Conservation (phyloP, 331 rosid species). For the Quercus lobata region DNA sequence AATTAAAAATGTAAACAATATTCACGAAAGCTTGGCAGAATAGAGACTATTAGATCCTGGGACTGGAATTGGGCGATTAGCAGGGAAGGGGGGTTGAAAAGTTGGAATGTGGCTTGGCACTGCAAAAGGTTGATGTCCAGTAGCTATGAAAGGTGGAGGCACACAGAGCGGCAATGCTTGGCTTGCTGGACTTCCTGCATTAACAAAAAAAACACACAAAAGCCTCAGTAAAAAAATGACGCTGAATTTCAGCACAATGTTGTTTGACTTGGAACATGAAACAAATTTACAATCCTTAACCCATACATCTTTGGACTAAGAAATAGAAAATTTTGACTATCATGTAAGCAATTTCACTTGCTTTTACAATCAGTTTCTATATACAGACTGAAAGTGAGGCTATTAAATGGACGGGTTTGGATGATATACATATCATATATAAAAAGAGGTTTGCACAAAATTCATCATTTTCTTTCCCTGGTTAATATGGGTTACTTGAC, state of each 20-base stretch:
- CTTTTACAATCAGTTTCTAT: background rate
- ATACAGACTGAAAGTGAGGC: background rate
- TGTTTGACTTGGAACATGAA: background rate
- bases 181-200: conserved; percentile 51
- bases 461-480: too few species aligned
- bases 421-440: background rate
- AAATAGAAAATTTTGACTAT: background rate
- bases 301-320: background rate
- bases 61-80: conserved; percentile 40
- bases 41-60: conserved; percentile 51
- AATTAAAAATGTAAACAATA: background rate
- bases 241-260: background rate
- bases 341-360: background rate
- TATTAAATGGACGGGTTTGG: background rate
- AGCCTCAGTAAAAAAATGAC: background rate
- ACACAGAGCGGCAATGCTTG: conserved; percentile 59
- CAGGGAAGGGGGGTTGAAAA: conserved; percentile 53
- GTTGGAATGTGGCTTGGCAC: conserved; percentile 52
- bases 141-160: conserved; percentile 48
- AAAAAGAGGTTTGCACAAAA: too few species aligned
- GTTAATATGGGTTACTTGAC: too few species aligned
- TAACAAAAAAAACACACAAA: background rate
- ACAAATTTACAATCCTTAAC: background rate
- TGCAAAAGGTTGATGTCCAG: conserved; percentile 54
- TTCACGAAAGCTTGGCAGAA: conserved; percentile 40